Base-by-base conservation (phyloP, 257 asterid species). In the Perilla frutescens region DNA sequence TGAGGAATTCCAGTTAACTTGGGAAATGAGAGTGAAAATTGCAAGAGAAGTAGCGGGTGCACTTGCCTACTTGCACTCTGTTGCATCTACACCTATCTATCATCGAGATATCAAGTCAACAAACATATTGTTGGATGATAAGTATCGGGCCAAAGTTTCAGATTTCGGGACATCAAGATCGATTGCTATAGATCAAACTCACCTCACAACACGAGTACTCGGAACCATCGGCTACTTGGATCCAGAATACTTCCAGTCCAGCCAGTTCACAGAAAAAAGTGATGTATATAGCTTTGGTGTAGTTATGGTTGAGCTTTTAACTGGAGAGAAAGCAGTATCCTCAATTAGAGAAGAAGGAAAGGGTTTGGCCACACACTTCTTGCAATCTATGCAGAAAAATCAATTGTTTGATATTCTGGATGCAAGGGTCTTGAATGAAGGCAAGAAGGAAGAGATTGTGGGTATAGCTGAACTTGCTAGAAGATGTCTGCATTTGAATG, bases 221-320 rank as follows among this genome's bases (percentile, higher is more conserved):
- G 88, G 86, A 29, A 84, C 88, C 7, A 78, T 84, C 3, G 88
- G 88, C 2, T 81, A 83, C 74, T 71, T 83, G 66, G 87, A 83
- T 75, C 87, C 87, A 0, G 87, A 83, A 51, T 83, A 83, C 57
- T 83, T 80, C 65, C 79, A 58, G n/a, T 81, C 85, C 1, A 81
- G 82, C 50, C 85, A 78, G 47, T 84, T 66, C 66, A 84, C 84
- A 0, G 84, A 81, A 0, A 84, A 81, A 77, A 84, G 86, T 3
- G 83, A 84, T 3, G 86, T 79, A 1, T 84, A 81, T 13, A 81
- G 82, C 11, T 84, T 81, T 6, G 84, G 84, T 0, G 86, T 81
- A 1, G 79, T 73, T 0, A 14, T 84, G 70, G 85, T 82, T 43
- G 87, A 84, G 74, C 87, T 84, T 60, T 47, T 84, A 13, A 82